phyloP scores from a whole-genome alignment of 345 rosid genomes.

The Dipteronia sinensis region DNA sequence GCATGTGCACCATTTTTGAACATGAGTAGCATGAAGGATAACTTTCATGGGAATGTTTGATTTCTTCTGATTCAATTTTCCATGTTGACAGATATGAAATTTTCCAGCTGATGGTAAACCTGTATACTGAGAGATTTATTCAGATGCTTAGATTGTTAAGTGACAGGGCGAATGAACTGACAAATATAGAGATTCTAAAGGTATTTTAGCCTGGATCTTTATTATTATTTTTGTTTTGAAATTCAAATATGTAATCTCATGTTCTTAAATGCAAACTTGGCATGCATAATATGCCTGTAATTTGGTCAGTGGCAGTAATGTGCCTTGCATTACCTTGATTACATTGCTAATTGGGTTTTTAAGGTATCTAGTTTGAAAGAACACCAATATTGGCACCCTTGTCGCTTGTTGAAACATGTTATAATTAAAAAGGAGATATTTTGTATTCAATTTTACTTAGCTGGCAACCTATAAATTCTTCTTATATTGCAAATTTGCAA shows the following conservation, averaged over 20 bases:
- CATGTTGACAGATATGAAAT: slow-evolving; percentile 87
- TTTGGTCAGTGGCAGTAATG: background rate
- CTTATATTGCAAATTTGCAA: background rate
- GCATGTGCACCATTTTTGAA: background rate
- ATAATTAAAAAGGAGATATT: background rate
- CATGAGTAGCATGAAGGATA: background rate
- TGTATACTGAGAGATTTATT: slow-evolving; percentile 96
- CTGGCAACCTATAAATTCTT: background rate
- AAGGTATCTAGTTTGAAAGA: background rate
- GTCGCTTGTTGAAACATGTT: background rate
- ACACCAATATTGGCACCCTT: background rate
- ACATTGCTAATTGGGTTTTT: background rate
- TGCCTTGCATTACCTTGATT: slow-evolving; percentile 1
- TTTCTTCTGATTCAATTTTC: slow-evolving; percentile 22
- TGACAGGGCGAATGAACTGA: slow-evolving; percentile 82
- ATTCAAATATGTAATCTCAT: slow-evolving; percentile 13
- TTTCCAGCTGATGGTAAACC: slow-evolving; percentile 99
- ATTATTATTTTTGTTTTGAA: background rate
- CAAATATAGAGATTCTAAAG: slow-evolving; percentile 98
- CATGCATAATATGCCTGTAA: background rate
- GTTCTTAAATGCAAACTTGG: slow-evolving; percentile 3
- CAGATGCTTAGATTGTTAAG: slow-evolving; percentile 99
- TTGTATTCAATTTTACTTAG: background rate
- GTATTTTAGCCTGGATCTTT: slow-evolving; percentile 38
- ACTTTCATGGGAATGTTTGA: slow-evolving; percentile 2